These are phyloP conservation scores for Leucocoprinus leucothites DNA, from an alignment of 768 basidiomycete genomes.

Conservation along the genomic window DNA sequence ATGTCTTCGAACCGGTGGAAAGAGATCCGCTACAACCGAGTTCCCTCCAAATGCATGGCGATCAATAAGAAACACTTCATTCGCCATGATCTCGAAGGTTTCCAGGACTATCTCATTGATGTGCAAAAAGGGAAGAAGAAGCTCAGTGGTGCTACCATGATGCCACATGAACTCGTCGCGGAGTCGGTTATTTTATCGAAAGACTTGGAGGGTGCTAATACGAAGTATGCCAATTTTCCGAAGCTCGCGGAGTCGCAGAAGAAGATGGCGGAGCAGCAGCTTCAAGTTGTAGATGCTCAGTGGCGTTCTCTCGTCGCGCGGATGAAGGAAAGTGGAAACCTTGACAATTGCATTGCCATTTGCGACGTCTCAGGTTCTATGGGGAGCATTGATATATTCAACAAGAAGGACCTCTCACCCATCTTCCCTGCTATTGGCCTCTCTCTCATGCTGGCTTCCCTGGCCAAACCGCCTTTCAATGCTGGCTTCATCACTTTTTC, in stretches of 20 bases:
- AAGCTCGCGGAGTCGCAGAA: constrained; percentile 24
- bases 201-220: neutral
- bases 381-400: constrained; percentile 32
- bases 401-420: constrained; percentile 28
- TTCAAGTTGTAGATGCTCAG: constrained; percentile 57
- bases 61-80: constrained; percentile 52
- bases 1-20: constrained; percentile 62
- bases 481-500: constrained; percentile 73
- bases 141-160: constrained; percentile 65
- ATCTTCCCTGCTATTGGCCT: constrained; percentile 64
- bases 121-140: constrained; percentile 52
- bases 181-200: constrained; percentile 25
- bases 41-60: constrained; percentile 62
- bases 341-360: constrained; percentile 62
- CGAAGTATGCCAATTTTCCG: constrained; percentile 16
- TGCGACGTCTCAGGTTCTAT: constrained; percentile 79
- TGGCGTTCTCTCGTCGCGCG: constrained; percentile 59
- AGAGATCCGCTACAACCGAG: constrained; percentile 54
- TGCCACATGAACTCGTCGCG: constrained; percentile 58
- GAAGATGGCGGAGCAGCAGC: constrained; percentile 29
- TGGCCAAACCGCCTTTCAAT: constrained; percentile 63
- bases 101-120: constrained; percentile 51
- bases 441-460: constrained; percentile 59
- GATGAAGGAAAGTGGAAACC: constrained; percentile 48
- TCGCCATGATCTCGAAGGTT: constrained; percentile 55